Evolutionary conservation across 2,329 filamentous ascomycete genomes (phyloP).

Genomic region (Pyrenophora teres): DNA sequence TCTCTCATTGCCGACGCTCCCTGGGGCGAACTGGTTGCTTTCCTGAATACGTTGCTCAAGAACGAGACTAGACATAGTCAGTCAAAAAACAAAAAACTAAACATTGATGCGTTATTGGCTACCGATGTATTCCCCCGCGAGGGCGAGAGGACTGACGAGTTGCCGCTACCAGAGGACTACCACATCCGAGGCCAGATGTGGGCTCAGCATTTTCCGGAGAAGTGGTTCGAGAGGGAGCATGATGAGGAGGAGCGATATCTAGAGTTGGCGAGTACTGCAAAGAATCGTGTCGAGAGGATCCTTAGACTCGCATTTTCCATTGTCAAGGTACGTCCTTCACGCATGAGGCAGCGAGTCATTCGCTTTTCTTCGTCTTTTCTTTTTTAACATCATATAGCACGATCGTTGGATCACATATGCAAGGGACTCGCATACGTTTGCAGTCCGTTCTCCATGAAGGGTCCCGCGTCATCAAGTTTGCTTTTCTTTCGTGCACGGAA

Average conservation of each 20-base stretch:
- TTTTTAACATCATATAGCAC: constrained; percentile 26
- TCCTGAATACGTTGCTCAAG: constrained; percentile 59
- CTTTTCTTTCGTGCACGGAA: not conserved
- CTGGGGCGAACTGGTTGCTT: constrained; percentile 59
- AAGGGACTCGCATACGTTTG: constrained; percentile 32
- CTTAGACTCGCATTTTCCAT: constrained; percentile 59
- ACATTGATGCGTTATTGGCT: constrained; percentile 37
- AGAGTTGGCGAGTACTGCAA: constrained; percentile 63
- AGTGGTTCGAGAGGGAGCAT: constrained; percentile 65
- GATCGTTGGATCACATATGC: constrained; percentile 41
- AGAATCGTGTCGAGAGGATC: constrained; percentile 63
- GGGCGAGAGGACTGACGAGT: constrained; percentile 41
- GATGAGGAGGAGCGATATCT: constrained; percentile 72
- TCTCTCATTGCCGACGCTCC: constrained; percentile 50
- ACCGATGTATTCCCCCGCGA: constrained; percentile 55
- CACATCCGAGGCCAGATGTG: constrained; percentile 67
- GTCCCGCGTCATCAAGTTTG: not conserved
- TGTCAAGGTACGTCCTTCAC: constrained; percentile 44
- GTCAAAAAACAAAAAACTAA: constrained; percentile 20
- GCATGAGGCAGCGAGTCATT: no score
- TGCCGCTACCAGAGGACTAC: constrained; percentile 72
- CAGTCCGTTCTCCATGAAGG: constrained; percentile 8
- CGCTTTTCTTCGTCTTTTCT: not conserved
- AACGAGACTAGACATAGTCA: constrained; percentile 34
- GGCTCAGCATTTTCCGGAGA: constrained; percentile 62